Evolutionary conservation across 2,329 filamentous ascomycete species (phyloP), one percentile per base, ranked within the genome.

Genomic region (Scleromitrula shiraiana): DNA sequence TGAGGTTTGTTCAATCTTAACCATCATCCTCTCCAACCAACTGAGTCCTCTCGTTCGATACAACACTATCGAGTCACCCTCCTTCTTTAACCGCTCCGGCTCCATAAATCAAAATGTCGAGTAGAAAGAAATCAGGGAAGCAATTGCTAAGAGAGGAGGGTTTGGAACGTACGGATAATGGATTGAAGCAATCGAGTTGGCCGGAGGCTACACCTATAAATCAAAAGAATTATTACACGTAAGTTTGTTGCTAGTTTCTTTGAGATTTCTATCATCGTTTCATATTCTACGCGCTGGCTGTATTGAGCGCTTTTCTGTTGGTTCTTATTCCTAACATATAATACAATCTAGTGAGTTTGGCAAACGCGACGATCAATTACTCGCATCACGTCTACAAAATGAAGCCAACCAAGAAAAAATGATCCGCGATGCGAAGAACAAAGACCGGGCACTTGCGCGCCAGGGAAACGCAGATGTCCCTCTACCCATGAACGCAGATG

Each of bases 221-320:
- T 65, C 93, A 98, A 68, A 98, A 98, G 73, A 98, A 98, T 68
- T 98, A 98, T 68, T 96, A 96, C 67, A 95, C 90, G 88, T 93
- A 75, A 53, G 82, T 72, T 17, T 10, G 24, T 41, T 19, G 12
- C 7, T 17, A n/a, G 20, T 8, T 36, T 10, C 22, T 2, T 35
- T 10, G 15, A 10, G 30, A 35, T 35, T 35, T 6, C 32, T 7
- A 35, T 35, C 19, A 26, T 23, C n/a, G 14, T 23, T 30, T n/a
- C n/a, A n/a, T n/a, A n/a, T n/a, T n/a, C n/a, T n/a, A n/a, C n/a
- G n/a, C n/a, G n/a, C n/a, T n/a, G n/a, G n/a, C n/a, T n/a, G n/a
- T n/a, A n/a, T n/a, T n/a, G n/a, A n/a, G n/a, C n/a, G n/a, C n/a
- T n/a, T n/a, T n/a, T n/a, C n/a, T n/a, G n/a, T n/a, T n/a, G n/a